A percentile compares a stretch with the other conserved stretches of the same genome.
Evolutionary conservation across 805 yeast species (phyloP).

Genomic region (Kodamaea hsintzibuensis): DNA sequence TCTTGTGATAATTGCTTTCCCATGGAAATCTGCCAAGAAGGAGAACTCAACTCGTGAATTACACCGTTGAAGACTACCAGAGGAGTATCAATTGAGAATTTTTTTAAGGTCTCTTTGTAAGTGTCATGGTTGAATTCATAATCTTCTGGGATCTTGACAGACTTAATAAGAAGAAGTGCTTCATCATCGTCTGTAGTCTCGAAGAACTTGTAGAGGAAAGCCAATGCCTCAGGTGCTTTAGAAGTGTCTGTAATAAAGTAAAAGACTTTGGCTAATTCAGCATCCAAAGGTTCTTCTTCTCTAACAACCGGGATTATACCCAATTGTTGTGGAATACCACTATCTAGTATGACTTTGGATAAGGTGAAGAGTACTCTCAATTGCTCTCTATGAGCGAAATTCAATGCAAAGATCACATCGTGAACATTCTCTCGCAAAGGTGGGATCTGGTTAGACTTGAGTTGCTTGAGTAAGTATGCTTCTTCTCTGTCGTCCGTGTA

Average conservation of each 20-base stretch:
- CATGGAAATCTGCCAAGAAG: conserved; percentile 56
- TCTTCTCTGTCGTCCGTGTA: conserved; percentile 44
- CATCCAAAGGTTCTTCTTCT: conserved; percentile 28
- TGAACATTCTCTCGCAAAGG: conserved; percentile 71
- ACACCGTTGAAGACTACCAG: conserved; percentile 74
- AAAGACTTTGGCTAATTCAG: conserved; percentile 30
- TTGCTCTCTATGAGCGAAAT: conserved; percentile 55
- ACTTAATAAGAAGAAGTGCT: conserved; percentile 21
- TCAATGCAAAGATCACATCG: conserved; percentile 68
- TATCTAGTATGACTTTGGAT: conserved; percentile 49
- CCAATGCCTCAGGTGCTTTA: conserved; percentile 35
- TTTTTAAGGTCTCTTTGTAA: conserved; percentile 23
- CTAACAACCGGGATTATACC: conserved; percentile 72
- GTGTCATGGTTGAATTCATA: conserved; percentile 18
- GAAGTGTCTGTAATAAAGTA: conserved; percentile 35
- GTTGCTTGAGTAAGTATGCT: conserved; percentile 39
- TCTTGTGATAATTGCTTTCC: conserved; percentile 59
- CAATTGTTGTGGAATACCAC: conserved; percentile 72
- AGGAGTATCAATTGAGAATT: conserved; percentile 45
- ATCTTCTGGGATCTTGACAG: conserved; percentile 19
- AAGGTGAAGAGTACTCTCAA: conserved; percentile 51
- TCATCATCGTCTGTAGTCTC: conserved; percentile 28
- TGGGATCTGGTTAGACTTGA: conserved; percentile 63
- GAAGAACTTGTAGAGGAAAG: conserved; percentile 38
- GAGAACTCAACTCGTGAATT: conserved; percentile 47